Conservation (phyloP, 257 asterid genomes). For the Scutellaria baicalensis region DNA sequence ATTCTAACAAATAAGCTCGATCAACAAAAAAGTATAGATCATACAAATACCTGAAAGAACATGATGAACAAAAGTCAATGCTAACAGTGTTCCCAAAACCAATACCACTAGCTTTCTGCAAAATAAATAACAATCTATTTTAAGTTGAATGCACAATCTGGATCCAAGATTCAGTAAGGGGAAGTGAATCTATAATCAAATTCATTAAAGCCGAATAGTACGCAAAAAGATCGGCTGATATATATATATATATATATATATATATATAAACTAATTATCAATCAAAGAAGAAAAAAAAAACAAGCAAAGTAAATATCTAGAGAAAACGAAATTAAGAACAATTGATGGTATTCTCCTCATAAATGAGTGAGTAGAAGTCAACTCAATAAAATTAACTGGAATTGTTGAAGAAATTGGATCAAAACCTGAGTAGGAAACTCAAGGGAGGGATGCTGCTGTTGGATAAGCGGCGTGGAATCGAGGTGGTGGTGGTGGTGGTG, state of each 20-base stretch:
- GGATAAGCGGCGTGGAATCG: conserved; percentile 36
- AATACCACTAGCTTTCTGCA: conserved; percentile 57
- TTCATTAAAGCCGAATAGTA: neutral
- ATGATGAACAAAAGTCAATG: conserved; percentile 87
- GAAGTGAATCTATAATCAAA: neutral
- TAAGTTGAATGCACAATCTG: neutral
- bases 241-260: neutral
- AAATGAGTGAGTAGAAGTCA: neutral
- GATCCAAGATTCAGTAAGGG: neutral
- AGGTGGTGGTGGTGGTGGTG: conserved; percentile 35
- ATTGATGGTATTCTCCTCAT: neutral
- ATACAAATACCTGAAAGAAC: conserved; percentile 65
- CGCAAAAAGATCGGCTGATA: neutral
- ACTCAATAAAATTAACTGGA: neutral
- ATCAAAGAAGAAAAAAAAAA: no score
- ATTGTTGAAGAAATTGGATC: neutral
- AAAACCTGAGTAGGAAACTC: conserved; percentile 71
- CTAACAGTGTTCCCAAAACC: conserved; percentile 78
- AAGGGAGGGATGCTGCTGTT: conserved; percentile 40
- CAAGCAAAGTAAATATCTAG: neutral
- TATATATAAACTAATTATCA: no score
- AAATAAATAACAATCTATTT: neutral
- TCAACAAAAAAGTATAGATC: neutral
- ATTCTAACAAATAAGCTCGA: neutral
- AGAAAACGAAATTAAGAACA: neutral